Evolutionary conservation across 768 basidiomycete species (phyloP), one percentile per base, ranked within the genome.

Genomic region (Tricholoma sp.): DNA sequence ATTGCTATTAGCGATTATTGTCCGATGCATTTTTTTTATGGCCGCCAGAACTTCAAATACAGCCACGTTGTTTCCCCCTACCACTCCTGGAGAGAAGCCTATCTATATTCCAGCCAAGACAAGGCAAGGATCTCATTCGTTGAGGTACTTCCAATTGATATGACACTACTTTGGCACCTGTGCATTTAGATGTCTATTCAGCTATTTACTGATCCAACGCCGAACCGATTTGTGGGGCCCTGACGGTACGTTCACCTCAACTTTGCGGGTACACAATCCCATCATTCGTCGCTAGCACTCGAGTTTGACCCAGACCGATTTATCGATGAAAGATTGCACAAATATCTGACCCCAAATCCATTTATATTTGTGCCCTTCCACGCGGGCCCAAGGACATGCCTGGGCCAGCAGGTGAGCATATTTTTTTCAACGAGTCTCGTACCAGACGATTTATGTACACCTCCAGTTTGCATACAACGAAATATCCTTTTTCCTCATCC

Each of bases 361-460:
- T 85, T 81, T 73, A 87, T 89, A 58, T 88, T 87, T 67, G 69
- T 83, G 5, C 85, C 86, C 0, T 87, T 87, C 71, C 85, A 85
- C 58, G 84, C 83, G 0, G 86, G 83, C 0, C 86, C 85, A 6
- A 74, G 86, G 9, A 82, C 84, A 58, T 86, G 85, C 55, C 74
- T 85, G 10, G 85, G 76, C 32, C 75, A 77, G 63, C 75, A 77
- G 66, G 76, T 74, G 32, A 47, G 55, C 19, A 7, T 10, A n/a
- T n/a, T 46, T 54, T 47, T 21, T 55, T 37, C n/a, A 45, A 29
- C 29, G 29, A 29, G 8, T 29, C 29, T 29, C 29, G 29, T 29
- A 29, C 29, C 3, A 8, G 29, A 29, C 8, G 4, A 29, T 29
- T 29, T 29, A 29, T 29, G 29, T 29, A 4, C 29, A 29, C 8